Evolutionary conservation across 495 filamentous ascomycete species (phyloP).

Genomic region (Podospora pseudocomata): DNA sequence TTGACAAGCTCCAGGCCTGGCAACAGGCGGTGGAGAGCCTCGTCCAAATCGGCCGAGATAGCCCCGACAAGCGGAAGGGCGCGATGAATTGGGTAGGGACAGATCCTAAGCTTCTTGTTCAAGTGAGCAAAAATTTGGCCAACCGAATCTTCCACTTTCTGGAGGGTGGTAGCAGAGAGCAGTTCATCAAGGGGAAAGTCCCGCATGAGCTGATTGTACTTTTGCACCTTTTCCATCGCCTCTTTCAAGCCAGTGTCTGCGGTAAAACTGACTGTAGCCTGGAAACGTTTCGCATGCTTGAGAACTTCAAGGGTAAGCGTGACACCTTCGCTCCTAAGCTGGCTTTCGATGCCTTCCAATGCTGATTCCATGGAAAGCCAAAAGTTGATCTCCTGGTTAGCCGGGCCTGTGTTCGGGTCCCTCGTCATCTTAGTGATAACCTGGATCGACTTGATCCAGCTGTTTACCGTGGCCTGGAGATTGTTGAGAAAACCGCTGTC

Average conservation of each 20-base stretch:
- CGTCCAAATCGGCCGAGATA: slow-evolving; percentile 91
- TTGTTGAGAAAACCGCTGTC: slow-evolving; percentile 92
- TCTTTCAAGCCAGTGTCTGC: slow-evolving; percentile 94
- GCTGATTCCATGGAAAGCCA: slow-evolving; percentile 95
- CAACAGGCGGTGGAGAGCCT: slow-evolving; percentile 77
- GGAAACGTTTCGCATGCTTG: slow-evolving; percentile 91
- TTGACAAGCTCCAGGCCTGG: slow-evolving; percentile 85
- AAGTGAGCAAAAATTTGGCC: slow-evolving; percentile 84
- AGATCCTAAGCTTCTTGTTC: slow-evolving; percentile 94
- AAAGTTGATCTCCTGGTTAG: slow-evolving; percentile 96
- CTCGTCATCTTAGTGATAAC: slow-evolving; percentile 92
- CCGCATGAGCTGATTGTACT: slow-evolving; percentile 97
- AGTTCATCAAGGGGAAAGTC: slow-evolving; percentile 96
- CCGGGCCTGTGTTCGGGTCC: slow-evolving; percentile 82
- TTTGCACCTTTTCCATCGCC: slow-evolving; percentile 89
- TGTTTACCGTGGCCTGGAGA: slow-evolving; percentile 86
- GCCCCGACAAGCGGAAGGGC: slow-evolving; percentile 94
- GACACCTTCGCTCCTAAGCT: slow-evolving; percentile 84
- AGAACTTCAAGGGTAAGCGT: slow-evolving; percentile 89
- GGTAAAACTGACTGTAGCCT: slow-evolving; percentile 91
- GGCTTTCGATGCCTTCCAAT: slow-evolving; percentile 82
- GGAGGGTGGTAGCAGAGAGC: slow-evolving; percentile 81
- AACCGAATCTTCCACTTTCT: slow-evolving; percentile 87
- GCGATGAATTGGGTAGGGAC: slow-evolving; percentile 86
- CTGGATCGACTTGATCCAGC: slow-evolving; percentile 97